Evolutionary conservation across 2,329 filamentous ascomycete genomes (phyloP).

Genomic region (Pestalotiopsis sp.): DNA sequence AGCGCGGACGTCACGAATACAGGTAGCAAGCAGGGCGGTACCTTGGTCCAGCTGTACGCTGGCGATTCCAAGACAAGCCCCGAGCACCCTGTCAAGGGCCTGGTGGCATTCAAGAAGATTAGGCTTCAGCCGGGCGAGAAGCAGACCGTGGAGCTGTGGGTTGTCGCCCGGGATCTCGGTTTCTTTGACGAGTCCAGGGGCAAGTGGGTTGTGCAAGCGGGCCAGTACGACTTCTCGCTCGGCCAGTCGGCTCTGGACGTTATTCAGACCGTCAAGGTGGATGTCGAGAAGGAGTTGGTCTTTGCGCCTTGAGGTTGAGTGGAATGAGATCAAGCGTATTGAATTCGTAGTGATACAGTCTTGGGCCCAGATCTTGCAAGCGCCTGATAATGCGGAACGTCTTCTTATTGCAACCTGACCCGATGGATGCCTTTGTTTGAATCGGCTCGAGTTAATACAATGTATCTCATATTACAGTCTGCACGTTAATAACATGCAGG

Average conservation of each 20-base stretch:
- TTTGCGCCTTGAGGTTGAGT: constrained; percentile 4
- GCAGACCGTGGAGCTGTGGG: constrained; percentile 17
- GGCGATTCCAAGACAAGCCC: constrained; percentile 18
- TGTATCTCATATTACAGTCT: too few species aligned
- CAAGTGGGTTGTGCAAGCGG: constrained; percentile 30
- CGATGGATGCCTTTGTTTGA: too few species aligned
- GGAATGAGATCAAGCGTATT: neutral
- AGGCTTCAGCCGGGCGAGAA: constrained; percentile 23
- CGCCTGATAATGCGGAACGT: too few species aligned
- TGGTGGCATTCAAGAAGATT: constrained; percentile 34
- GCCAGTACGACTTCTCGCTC: constrained; percentile 28
- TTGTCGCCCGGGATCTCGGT: constrained; percentile 27
- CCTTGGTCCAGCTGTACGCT: constrained; percentile 60
- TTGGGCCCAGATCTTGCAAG: too few species aligned
- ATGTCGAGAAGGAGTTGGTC: constrained; percentile 14
- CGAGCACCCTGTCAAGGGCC: constrained; percentile 31
- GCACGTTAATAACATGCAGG: too few species aligned
- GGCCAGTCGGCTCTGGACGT: constrained; percentile 28
- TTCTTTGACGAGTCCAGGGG: constrained; percentile 26
- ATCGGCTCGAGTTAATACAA: too few species aligned
- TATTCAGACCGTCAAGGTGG: constrained; percentile 14
- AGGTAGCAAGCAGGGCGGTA: constrained; percentile 50
- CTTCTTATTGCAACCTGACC: too few species aligned
- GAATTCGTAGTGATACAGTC: neutral
- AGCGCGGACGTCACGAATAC: constrained; percentile 62